phyloP scores from a whole-genome alignment of 306 rosid species.

The Calophaca sinica region DNA sequence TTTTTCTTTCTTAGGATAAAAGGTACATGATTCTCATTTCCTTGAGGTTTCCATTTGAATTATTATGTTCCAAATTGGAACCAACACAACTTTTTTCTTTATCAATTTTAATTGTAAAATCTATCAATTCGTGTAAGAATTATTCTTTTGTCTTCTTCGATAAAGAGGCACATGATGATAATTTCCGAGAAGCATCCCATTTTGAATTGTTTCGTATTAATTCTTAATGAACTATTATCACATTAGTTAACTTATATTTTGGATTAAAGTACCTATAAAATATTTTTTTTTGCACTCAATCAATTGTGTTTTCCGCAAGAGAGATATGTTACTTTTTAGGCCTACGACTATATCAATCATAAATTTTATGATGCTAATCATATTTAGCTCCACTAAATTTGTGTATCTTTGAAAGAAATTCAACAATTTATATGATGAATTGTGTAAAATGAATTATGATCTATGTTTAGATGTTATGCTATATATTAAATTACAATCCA shows the following conservation, averaged over 20 bases:
- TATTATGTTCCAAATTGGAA: slow-evolving; percentile 33
- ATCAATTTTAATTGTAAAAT: slow-evolving; percentile 6
- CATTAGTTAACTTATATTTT: neutral
- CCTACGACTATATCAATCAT: neutral
- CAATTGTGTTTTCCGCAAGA: neutral
- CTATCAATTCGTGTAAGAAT: slow-evolving; percentile 21
- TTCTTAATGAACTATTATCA: neutral
- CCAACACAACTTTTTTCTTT: neutral
- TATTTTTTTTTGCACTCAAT: neutral
- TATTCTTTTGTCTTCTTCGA: slow-evolving; percentile 14
- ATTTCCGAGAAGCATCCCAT: slow-evolving; percentile 38
- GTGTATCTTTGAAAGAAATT: too few species aligned
- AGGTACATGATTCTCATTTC: slow-evolving; percentile 57
- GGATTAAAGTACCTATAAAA: neutral
- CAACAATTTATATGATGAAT: too few species aligned
- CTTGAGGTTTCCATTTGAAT: slow-evolving; percentile 57
- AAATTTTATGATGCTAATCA: neutral
- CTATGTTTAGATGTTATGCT: too few species aligned
- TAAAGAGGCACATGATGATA: slow-evolving; percentile 34
- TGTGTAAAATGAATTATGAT: too few species aligned
- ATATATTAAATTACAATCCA: too few species aligned
- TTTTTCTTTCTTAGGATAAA: slow-evolving; percentile 27
- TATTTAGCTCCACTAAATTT: too few species aligned
- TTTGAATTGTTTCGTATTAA: slow-evolving; percentile 33
- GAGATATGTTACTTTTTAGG: neutral